Evolutionary conservation across 2,329 filamentous ascomycete species (phyloP).

Genomic region (Ustilaginoidea virens): DNA sequence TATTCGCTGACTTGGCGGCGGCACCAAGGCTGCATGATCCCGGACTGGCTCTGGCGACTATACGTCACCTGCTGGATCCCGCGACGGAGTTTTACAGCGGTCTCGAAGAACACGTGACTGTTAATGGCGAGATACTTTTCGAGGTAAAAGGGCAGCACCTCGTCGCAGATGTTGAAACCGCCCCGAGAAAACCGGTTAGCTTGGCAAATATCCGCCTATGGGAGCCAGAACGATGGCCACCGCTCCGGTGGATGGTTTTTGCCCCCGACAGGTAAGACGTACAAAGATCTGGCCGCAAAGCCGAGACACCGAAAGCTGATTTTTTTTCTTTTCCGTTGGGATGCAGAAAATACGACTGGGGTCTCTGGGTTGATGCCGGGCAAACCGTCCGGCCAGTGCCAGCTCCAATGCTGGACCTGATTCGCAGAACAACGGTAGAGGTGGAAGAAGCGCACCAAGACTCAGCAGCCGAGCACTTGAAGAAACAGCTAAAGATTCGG

Average conservation of each 20-base stretch:
- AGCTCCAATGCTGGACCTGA: conserved; percentile 7
- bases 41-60: conserved; percentile 1
- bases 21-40: too few species aligned
- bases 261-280: conserved; percentile 18
- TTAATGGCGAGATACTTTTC: conserved; percentile 8
- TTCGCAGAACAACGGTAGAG: conserved; percentile 9
- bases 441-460: not conserved
- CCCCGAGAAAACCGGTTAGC: conserved; percentile 5
- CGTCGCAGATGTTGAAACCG: conserved; percentile 7
- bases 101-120: conserved; percentile 5
- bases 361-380: conserved; percentile 14
- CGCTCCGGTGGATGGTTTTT: conserved; percentile 17
- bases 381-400: conserved; percentile 8
- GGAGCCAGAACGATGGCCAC: conserved; percentile 9
- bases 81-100: conserved; percentile 6
- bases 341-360: conserved; percentile 19
- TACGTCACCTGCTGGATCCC: conserved; percentile 5
- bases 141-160: conserved; percentile 8
- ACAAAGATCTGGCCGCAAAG: too few species aligned
- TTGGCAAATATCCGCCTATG: conserved; percentile 11
- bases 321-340: not conserved
- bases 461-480: not conserved
- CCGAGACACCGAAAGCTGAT: not conserved
- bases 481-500: not conserved
- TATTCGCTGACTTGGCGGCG: too few species aligned